A percentile compares a stretch with the other conserved stretches of the same genome.
These are phyloP conservation scores for Hibiscus tridactylites DNA, from an alignment of 345 rosid species.

Conservation along the genomic window DNA sequence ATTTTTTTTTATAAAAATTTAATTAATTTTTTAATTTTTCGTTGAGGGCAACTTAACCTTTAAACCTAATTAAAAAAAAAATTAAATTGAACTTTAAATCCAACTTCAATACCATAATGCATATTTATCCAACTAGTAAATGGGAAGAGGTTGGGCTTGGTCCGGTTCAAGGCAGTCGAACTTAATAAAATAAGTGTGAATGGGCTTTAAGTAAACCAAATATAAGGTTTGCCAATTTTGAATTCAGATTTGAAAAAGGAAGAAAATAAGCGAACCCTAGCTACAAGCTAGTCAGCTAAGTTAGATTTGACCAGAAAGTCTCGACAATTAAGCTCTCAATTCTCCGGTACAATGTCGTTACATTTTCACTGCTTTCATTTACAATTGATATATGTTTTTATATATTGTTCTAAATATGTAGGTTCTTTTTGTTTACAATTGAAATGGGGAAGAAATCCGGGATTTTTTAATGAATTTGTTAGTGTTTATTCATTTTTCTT, in stretches of 20 bases:
- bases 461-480: background rate
- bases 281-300: background rate
- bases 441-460: background rate
- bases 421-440: background rate
- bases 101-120: no score
- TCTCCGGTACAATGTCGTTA: conserved; percentile 21
- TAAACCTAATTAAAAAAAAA: no score
- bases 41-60: no score
- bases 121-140: no score
- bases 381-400: background rate
- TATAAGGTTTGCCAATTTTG: background rate
- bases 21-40: no score
- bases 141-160: background rate
- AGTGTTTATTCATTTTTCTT: background rate
- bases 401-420: background rate
- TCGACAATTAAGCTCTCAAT: background rate
- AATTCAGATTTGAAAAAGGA: background rate
- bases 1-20: no score
- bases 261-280: background rate
- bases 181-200: background rate
- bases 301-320: background rate
- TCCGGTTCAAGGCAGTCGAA: background rate
- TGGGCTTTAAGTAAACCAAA: background rate
- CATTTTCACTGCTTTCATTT: background rate
- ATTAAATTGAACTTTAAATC: no score